Conservation (phyloP, 805 yeast species). For the Deakozyma indianensis region DNA sequence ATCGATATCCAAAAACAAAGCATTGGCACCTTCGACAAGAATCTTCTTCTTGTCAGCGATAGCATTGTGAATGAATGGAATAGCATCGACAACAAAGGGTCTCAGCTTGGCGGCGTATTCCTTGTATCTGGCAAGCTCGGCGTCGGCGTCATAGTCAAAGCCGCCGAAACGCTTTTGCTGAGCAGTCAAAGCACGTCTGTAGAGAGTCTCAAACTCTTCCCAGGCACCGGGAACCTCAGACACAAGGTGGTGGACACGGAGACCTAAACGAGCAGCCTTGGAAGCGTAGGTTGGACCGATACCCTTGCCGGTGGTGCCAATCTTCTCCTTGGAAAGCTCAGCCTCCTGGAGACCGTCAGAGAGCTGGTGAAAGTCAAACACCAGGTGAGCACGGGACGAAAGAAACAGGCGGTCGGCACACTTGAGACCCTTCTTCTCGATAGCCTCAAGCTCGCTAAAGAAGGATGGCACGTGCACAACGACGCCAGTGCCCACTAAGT, state of each 20-base stretch:
- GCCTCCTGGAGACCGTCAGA: slow-evolving; percentile 92
- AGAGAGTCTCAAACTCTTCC: slow-evolving; percentile 74
- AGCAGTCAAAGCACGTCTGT: slow-evolving; percentile 62
- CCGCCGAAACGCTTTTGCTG: slow-evolving; percentile 87
- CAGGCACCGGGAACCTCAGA: slow-evolving; percentile 82
- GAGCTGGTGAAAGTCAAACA: slow-evolving; percentile 95
- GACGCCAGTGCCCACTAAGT: slow-evolving; percentile 90
- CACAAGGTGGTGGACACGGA: slow-evolving; percentile 91
- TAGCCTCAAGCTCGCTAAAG: slow-evolving; percentile 68
- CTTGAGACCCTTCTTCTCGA: slow-evolving; percentile 67
- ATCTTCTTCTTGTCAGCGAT: slow-evolving; percentile 67
- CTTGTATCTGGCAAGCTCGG: slow-evolving; percentile 66
- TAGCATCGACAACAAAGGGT: slow-evolving; percentile 91
- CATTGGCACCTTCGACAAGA: slow-evolving; percentile 95
- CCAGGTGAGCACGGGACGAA: slow-evolving; percentile 90
- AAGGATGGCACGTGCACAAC: slow-evolving; percentile 91
- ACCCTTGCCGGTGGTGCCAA: slow-evolving; percentile 98
- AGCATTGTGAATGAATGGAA: slow-evolving; percentile 63
- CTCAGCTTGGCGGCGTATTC: slow-evolving; percentile 54
- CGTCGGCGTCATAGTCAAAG: slow-evolving; percentile 74
- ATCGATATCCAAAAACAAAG: slow-evolving; percentile 92
- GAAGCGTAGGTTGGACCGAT: slow-evolving; percentile 98
- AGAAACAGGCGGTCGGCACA: slow-evolving; percentile 67
- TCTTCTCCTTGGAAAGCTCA: slow-evolving; percentile 75
- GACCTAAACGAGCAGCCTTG: slow-evolving; percentile 91